Evolutionary conservation across 768 basidiomycete genomes (phyloP).

Genomic region (Leucocoprinus birnbaumii): DNA sequence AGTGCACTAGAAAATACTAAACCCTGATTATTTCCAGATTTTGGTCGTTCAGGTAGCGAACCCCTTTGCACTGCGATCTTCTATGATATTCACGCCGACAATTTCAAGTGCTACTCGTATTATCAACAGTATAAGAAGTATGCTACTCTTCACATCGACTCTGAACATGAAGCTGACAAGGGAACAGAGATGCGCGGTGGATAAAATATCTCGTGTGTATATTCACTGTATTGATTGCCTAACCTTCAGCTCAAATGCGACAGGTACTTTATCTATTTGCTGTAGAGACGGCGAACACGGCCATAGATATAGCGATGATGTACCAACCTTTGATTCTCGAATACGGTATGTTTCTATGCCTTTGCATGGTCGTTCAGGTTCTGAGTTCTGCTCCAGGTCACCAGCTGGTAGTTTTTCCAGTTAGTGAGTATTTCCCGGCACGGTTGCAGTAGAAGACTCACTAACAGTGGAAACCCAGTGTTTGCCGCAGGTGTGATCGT

Average conservation of each 20-base stretch:
- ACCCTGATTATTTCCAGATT: constrained; percentile 21
- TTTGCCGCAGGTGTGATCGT: constrained; percentile 25
- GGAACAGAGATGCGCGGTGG: constrained; percentile 36
- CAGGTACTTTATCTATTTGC: constrained; percentile 42
- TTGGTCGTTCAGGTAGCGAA: constrained; percentile 31
- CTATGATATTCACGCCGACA: not conserved
- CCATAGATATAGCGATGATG: constrained; percentile 40
- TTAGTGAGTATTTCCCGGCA: constrained; percentile 22
- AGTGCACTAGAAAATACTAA: not conserved
- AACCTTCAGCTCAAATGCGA: not conserved
- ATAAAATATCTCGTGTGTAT: constrained; percentile 36
- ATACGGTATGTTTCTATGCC: constrained; percentile 21
- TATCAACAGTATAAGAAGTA: constrained; percentile 38
- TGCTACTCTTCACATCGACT: not conserved
- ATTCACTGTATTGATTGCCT: not conserved
- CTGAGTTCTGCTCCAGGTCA: constrained; percentile 22
- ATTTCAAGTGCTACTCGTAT: constrained; percentile 30
- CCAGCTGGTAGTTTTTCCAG: constrained; percentile 26
- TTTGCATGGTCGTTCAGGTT: constrained; percentile 6
- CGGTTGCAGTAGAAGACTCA: not conserved
- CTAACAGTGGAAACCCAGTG: constrained; percentile 16
- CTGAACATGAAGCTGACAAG: not conserved
- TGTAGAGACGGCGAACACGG: constrained; percentile 41
- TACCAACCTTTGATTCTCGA: constrained; percentile 43
- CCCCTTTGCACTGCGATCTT: not conserved